phyloP scores from a whole-genome alignment of 441 rosid species.

The Flueggea neowawraea region DNA sequence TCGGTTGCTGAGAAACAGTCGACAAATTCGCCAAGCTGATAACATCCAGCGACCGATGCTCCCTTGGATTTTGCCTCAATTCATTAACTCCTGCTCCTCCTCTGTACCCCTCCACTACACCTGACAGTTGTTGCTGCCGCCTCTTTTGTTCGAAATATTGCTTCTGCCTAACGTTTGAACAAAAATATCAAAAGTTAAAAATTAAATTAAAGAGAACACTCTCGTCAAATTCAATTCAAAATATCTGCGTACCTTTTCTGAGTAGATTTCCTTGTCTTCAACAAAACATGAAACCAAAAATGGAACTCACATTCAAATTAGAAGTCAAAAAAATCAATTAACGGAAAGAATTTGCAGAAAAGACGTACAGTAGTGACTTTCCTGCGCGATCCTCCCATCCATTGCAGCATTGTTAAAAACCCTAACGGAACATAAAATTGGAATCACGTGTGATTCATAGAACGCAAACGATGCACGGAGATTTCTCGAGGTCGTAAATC shows the following conservation, averaged over 20 bases:
- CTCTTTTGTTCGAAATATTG: constrained; percentile 87
- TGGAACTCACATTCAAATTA: not conserved
- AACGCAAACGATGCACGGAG: too few species aligned
- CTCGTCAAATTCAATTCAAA: not conserved
- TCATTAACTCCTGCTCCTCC: constrained; percentile 19
- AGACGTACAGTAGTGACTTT: constrained; percentile 68
- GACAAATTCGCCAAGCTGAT: constrained; percentile 60
- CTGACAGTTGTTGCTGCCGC: constrained; percentile 40
- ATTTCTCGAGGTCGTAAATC: too few species aligned
- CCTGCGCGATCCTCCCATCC: constrained; percentile 96
- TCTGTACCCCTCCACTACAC: constrained; percentile 30
- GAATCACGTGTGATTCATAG: too few species aligned
- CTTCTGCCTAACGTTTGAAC: constrained; percentile 51
- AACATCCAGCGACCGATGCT: constrained; percentile 72
- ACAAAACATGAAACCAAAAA: constrained; percentile 4
- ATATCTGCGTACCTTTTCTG: constrained; percentile 41
- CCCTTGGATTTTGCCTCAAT: constrained; percentile 21
- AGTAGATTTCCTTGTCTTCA: constrained; percentile 62
- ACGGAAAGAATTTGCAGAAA: not conserved
- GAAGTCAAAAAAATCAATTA: not conserved
- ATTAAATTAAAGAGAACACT: too few species aligned
- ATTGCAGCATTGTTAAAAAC: constrained; percentile 52
- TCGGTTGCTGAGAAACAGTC: constrained; percentile 27
- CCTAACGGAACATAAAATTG: not conserved
- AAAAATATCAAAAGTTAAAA: not conserved